Evolutionary conservation across 371 early-diverging fungal genomes (phyloP).

Genomic region (Rhizopus sp.): DNA sequence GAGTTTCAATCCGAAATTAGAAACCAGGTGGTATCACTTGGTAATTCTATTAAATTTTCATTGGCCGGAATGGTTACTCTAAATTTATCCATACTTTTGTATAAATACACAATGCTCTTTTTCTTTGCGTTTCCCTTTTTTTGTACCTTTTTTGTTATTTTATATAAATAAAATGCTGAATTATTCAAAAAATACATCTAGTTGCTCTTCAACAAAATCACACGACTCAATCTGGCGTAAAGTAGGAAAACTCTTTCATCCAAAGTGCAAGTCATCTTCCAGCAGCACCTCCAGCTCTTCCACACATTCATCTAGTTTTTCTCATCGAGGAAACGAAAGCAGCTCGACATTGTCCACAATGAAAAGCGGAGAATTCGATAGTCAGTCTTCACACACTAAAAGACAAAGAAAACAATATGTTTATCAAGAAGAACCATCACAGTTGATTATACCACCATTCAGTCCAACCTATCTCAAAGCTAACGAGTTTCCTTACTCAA

Average conservation of each 20-base stretch:
- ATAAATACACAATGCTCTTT: slow-evolving; percentile 17
- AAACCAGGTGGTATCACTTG: slow-evolving; percentile 20
- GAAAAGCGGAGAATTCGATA: slow-evolving; percentile 12
- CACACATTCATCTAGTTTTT: slow-evolving; percentile 1
- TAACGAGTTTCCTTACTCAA: slow-evolving; percentile 52
- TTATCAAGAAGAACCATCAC: slow-evolving; percentile 7
- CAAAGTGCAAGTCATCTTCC: neutral
- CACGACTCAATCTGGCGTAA: slow-evolving; percentile 22
- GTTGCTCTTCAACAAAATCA: slow-evolving; percentile 19
- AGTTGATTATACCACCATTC: slow-evolving; percentile 42
- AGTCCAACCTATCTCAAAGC: slow-evolving; percentile 48
- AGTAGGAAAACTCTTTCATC: slow-evolving; percentile 17
- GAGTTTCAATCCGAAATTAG: slow-evolving; percentile 1
- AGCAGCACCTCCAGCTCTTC: neutral
- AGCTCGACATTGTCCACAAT: slow-evolving; percentile 23
- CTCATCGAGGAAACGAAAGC: slow-evolving; percentile 16
- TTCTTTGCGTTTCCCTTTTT: neutral
- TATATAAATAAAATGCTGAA: slow-evolving; percentile 4
- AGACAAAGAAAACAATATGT: slow-evolving; percentile 29
- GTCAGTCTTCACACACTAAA: slow-evolving; percentile 2
- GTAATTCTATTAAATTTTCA: neutral
- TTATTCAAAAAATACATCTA: slow-evolving; percentile 8
- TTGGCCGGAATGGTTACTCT: slow-evolving; percentile 11
- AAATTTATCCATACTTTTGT: slow-evolving; percentile 2
- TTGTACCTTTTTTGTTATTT: neutral